A percentile compares a stretch with the other conserved stretches of the same genome.
These are phyloP conservation scores for Scedosporium apiospermum DNA, from an alignment of 2,329 filamentous ascomycete genomes.

Conservation along the genomic window DNA sequence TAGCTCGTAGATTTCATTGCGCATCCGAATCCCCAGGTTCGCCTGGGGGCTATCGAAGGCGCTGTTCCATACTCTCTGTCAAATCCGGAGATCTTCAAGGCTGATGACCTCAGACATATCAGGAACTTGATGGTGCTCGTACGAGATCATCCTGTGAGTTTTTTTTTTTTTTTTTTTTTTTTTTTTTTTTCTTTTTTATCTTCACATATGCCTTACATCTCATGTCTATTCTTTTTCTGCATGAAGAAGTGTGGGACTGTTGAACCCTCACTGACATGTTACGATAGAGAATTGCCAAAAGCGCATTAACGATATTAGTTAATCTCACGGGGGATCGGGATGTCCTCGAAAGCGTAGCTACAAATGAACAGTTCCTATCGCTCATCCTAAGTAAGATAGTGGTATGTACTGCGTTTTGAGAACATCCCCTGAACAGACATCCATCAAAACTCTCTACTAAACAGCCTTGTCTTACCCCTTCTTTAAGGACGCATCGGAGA, in stretches of 20 bases:
- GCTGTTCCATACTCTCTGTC: constrained; percentile 71
- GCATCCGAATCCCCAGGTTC: constrained; percentile 84
- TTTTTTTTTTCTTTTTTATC: not conserved
- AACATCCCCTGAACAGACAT: not conserved
- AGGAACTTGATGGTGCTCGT: constrained; percentile 82
- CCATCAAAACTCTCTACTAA: not conserved
- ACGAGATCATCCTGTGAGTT: constrained; percentile 67
- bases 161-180: not conserved
- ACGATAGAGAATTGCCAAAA: constrained; percentile 72
- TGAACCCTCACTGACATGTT: not conserved
- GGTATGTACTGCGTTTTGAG: constrained; percentile 36
- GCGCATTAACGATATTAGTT: constrained; percentile 83
- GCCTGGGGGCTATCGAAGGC: constrained; percentile 76
- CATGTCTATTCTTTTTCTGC: not conserved
- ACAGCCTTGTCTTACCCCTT: not conserved
- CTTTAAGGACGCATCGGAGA: constrained; percentile 57
- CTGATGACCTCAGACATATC: constrained; percentile 65
- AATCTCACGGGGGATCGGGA: constrained; percentile 73
- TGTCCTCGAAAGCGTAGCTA: constrained; percentile 61
- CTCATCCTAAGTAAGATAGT: constrained; percentile 63
- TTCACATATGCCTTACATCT: too few relatives aligned
- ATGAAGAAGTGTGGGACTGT: not conserved
- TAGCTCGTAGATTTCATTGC: constrained; percentile 90
- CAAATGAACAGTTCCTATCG: constrained; percentile 74
- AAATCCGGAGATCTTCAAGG: constrained; percentile 76